Base-by-base conservation (phyloP, 169 alveolate species). In the Cryptosporidium tyzzeri region DNA sequence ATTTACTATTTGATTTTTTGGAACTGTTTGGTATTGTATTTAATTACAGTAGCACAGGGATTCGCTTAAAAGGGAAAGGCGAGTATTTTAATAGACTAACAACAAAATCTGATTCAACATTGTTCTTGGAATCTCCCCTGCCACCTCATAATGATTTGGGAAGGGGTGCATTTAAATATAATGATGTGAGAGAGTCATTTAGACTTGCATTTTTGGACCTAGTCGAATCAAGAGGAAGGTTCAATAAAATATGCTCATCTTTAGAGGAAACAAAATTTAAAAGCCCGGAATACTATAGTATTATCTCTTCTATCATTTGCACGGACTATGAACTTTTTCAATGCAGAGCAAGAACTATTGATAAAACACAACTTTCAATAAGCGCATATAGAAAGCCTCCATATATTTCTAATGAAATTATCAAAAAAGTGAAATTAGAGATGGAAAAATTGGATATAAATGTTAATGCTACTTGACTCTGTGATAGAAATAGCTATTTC, bases 11-110 rank as follows among this genome's bases (percentile, higher is more conserved):
- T 50, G 92, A 86, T 84, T 73, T 86, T 69, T 58, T 86, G 48
- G 89, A 86, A 58, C 59, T 74, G 69, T 84, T 71, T 21, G 92
- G 92, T 21, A 65, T 69, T 55, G 69, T 73, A 21, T 86, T 86
- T 26, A 74, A 84, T 44, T 86, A 84, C 50, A 84, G 21, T 4
- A 86, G 67, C n/a, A 80, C 89, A 7, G 89, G 89, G 8, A 80
- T 80, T 23, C 73, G 75, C 10, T 35, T 80, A n/a, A 80, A 62
- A 37, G 89, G 70, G 37, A 80, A 48, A 31, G 89, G 89, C 9
- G 89, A 80, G 16, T 80, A 80, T 33, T 80, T 80, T 65, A 41
- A 39, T 9, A 80, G 74, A 45, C 23, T 14, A 35, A 16, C 35
- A n/a, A n/a, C 67, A n/a, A 58, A 26, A 12, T 35, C 29, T 3